Base-by-base conservation (phyloP, 2,329 filamentous ascomycete species). In the Chalara sp. region DNA sequence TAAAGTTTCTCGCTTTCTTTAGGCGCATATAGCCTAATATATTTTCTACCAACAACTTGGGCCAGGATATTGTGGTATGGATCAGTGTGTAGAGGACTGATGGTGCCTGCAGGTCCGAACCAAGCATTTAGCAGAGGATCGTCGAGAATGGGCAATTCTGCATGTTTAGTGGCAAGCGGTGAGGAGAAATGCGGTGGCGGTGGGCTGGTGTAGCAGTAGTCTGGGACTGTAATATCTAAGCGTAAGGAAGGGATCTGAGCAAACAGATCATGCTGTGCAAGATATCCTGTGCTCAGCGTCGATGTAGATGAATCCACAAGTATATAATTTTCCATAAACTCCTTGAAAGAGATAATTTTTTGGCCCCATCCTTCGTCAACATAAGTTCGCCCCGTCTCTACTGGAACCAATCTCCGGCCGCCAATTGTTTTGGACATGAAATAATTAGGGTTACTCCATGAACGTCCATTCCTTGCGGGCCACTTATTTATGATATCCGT, bases 71-170 rank as follows among this genome's bases (percentile, higher is more conserved):
- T 97, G 65, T 96, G 89, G 66, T 96, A 95, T 1, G 87, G 89
- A 63, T 97, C 93, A 1, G 89, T 95, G 67, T 99, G 93, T 1
- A 97, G 74, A 1, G 93, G 93, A 1, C 90, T 96, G 56, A 96
- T 91, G 0, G 93, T 97, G 46, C 83, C 84, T 0, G 83, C 74
- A 0, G 93, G 93, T 0, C 93, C 93, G 56, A 97, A 86, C 93
- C 93, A 99, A 6, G 89, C 90, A 67, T 97, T 95, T 13, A 95
- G 75, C 42, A 87, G 72, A 0, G 89, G 89, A 28, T 80, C 76
- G 6, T 73, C 74, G 10, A 78, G 67, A 37, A 70, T 68, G 2
- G 70, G 68, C 3, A 63, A 62, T 11, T 72, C 45, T 6, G 58
- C 30, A 53, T 72, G 70, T 46, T 67, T 69, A 32, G 67, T 48